phyloP scores from a whole-genome alignment of 169 alveolate species.

The Plasmodium fragile region DNA sequence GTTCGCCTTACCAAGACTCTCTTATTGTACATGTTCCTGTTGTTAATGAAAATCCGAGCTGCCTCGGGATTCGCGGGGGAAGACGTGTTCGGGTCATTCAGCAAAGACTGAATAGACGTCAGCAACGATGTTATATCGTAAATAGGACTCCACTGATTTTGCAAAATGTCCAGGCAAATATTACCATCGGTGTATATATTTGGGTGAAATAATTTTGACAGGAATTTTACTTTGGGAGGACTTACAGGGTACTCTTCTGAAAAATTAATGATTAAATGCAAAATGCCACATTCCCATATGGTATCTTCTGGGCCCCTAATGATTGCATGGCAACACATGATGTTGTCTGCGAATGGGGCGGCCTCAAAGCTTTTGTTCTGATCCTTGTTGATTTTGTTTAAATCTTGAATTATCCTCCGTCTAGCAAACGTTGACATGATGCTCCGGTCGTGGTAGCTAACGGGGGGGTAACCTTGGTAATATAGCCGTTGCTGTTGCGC shows the following conservation, averaged over 20 bases:
- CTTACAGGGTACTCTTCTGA: conserved; percentile 94
- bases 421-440: conserved; percentile 88
- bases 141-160: conserved; percentile 96
- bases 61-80: conserved; percentile 97
- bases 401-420: conserved; percentile 92
- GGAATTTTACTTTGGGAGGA: conserved; percentile 92
- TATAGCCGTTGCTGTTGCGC: not conserved
- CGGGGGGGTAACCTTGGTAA: not conserved
- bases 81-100: conserved; percentile 95
- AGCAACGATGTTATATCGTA: conserved; percentile 94
- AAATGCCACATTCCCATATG: conserved; percentile 96
- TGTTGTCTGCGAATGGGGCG: conserved; percentile 92
- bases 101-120: conserved; percentile 94
- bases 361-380: conserved; percentile 93
- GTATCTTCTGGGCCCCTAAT: conserved; percentile 97
- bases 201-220: conserved; percentile 92
- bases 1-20: conserved; percentile 77
- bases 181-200: conserved; percentile 93
- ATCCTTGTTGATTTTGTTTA: conserved; percentile 91
- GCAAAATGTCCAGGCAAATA: conserved; percentile 91
- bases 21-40: conserved; percentile 79
- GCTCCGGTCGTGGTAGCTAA: not conserved
- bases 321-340: conserved; percentile 96
- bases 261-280: conserved; percentile 92
- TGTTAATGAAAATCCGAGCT: conserved; percentile 89